These are phyloP conservation scores for Zygoascus biomembranicola DNA, from an alignment of 805 yeast genomes.

Conservation along the genomic window DNA sequence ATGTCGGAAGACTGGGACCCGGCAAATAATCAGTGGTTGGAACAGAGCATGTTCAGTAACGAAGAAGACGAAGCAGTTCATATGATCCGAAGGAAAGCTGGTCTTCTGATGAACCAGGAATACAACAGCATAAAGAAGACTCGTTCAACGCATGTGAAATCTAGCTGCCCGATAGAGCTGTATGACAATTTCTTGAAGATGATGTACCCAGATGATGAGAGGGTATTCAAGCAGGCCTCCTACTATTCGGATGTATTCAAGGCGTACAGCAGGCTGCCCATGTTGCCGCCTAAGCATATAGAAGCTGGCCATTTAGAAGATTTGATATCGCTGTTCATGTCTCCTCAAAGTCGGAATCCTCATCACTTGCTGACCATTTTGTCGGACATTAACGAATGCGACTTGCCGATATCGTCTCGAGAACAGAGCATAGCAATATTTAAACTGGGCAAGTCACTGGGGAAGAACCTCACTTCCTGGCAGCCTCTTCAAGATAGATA, in stretches of 20 bases:
- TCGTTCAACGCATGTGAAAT: conserved; percentile 7
- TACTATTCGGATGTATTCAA: conserved; percentile 15
- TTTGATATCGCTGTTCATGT: conserved; percentile 19
- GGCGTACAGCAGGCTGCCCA: conserved; percentile 26
- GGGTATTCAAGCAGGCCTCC: background rate
- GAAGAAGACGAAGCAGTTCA: background rate
- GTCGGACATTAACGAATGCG: conserved; percentile 21
- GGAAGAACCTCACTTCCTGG: conserved; percentile 2
- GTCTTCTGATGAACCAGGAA: conserved; percentile 4
- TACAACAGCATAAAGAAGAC: conserved; percentile 8
- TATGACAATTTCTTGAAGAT: conserved; percentile 20
- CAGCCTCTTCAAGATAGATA: conserved; percentile 6
- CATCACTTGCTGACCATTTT: conserved; percentile 9
- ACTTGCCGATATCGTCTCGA: conserved; percentile 25
- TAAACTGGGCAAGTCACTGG: conserved; percentile 11
- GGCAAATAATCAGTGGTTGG: background rate
- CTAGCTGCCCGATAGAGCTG: conserved; percentile 4
- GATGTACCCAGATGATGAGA: conserved; percentile 11
- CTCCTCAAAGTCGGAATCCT: conserved; percentile 3
- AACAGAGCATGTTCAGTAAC: background rate
- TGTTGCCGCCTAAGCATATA: conserved; percentile 28
- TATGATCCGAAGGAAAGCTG: background rate
- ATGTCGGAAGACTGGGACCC: background rate
- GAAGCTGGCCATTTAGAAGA: conserved; percentile 27
- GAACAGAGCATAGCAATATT: conserved; percentile 25